Percentiles rank a stretch among this genome's conserved stretches.
phyloP scores from a whole-genome alignment of 2,329 filamentous ascomycete genomes.

The Aspergillus texensis region DNA sequence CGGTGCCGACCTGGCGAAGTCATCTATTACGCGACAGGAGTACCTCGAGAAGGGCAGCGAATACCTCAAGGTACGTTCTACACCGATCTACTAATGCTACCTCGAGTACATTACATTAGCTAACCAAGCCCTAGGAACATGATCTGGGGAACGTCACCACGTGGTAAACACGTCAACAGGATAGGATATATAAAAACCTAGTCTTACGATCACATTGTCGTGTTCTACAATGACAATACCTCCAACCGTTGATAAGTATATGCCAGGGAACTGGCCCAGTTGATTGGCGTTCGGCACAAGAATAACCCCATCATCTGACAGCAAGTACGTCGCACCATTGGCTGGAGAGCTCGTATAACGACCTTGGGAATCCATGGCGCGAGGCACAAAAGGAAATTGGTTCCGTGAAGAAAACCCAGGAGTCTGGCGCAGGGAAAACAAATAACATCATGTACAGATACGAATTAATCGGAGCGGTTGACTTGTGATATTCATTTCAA shows the following conservation, averaged over 20 bases:
- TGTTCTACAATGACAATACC: neutral
- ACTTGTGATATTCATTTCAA: neutral
- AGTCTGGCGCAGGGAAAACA: slow-evolving; percentile 11
- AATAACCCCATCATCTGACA: neutral
- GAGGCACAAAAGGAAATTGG: slow-evolving; percentile 9
- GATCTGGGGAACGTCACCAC: slow-evolving; percentile 41
- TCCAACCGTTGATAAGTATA: neutral
- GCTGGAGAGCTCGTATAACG: neutral
- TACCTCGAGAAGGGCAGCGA: slow-evolving; percentile 90
- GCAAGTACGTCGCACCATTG: neutral
- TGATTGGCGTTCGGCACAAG: neutral
- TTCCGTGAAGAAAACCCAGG: slow-evolving; percentile 7
- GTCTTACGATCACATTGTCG: neutral
- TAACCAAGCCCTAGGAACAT: slow-evolving; percentile 35
- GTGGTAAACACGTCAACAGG: slow-evolving; percentile 21
- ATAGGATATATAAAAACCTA: neutral
- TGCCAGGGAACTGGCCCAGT: slow-evolving; percentile 7
- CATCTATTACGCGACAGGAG: slow-evolving; percentile 76
- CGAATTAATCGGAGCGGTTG: neutral
- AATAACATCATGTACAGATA: slow-evolving; percentile 5
- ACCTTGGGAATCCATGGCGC: slow-evolving; percentile 28
- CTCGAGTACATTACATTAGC: neutral
- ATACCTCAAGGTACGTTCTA: slow-evolving; percentile 73
- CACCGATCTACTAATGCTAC: neutral
- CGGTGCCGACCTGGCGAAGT: slow-evolving; percentile 59